A percentile compares a stretch with the other conserved stretches of the same genome.
Evolutionary conservation across 73 alveolate species (phyloP).

Genomic region (Blepharisma japonicum): DNA sequence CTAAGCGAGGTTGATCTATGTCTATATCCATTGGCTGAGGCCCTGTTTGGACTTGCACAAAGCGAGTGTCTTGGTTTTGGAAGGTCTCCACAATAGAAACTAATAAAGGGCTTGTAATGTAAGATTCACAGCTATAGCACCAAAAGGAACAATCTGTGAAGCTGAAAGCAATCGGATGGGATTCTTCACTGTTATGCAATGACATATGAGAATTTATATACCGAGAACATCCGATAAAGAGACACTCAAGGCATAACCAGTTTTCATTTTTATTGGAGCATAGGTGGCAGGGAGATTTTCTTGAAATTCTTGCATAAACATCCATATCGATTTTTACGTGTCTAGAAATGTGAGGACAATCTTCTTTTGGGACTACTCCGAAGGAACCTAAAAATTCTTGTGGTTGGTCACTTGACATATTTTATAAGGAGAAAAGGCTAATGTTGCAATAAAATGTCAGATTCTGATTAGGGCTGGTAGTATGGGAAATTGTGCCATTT

Average conservation of each 20-base stretch:
- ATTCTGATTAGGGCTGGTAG: no score
- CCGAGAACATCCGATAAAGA: conserved; percentile 58
- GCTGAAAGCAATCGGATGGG: conserved; percentile 63
- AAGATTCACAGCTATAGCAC: conserved; percentile 73
- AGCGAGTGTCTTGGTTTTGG: neutral
- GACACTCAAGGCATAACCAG: conserved; percentile 76
- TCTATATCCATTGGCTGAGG: neutral
- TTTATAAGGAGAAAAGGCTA: no score
- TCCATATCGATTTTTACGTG: no score
- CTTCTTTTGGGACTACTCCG: no score
- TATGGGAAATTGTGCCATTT: no score
- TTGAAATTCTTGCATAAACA: no score
- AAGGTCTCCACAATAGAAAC: neutral
- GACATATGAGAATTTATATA: conserved; percentile 68
- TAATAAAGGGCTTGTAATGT: conserved; percentile 44
- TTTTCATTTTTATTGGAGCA: conserved; percentile 56
- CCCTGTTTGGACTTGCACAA: neutral
- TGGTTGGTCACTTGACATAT: no score
- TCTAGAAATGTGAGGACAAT: no score
- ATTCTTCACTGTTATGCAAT: conserved; percentile 43
- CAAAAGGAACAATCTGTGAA: conserved; percentile 79
- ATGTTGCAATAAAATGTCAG: no score
- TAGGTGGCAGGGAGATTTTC: conserved; percentile 37
- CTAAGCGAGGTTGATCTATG: neutral
- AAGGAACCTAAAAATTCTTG: no score